Conservation (phyloP, 768 basidiomycete species). For the Termitomyces sp. region DNA sequence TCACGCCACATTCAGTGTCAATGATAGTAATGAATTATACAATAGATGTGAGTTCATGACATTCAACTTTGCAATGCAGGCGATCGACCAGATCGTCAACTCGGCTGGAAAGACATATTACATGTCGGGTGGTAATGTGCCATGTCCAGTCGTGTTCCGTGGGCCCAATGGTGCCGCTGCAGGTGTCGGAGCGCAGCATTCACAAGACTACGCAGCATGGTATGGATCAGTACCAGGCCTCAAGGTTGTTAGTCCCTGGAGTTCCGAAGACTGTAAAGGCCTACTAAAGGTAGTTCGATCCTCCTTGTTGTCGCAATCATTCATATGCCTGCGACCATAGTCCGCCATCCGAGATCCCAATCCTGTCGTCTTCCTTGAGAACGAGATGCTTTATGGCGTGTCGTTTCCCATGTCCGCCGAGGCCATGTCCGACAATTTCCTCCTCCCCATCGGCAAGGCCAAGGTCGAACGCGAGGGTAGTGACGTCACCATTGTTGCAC, state of each 20-base stretch:
- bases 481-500: conserved; percentile 94
- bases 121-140: conserved; percentile 99
- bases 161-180: conserved; percentile 98
- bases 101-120: conserved; percentile 99
- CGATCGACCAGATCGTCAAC: conserved; percentile 99
- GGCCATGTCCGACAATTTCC: conserved; percentile 92
- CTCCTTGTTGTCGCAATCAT: conserved; percentile 1
- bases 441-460: conserved; percentile 95
- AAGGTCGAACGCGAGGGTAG: conserved; percentile 92
- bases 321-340: conserved; percentile 30
- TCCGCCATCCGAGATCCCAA: conserved; percentile 97
- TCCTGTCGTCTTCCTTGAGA: conserved; percentile 98
- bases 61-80: conserved; percentile 99
- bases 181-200: conserved; percentile 96
- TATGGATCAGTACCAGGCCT: conserved; percentile 90
- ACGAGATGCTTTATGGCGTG: conserved; percentile 98
- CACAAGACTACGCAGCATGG: conserved; percentile 97
- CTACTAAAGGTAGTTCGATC: conserved; percentile 70
- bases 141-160: conserved; percentile 98
- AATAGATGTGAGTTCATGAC: conserved; percentile 98
- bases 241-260: conserved; percentile 98
- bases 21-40: conserved; percentile 7
- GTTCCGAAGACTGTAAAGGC: conserved; percentile 98
- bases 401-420: conserved; percentile 95
- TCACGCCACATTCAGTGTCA: conserved; percentile 3